phyloP scores from a whole-genome alignment of 805 yeast species.

The Vanderwaltozyma yarrowii region DNA sequence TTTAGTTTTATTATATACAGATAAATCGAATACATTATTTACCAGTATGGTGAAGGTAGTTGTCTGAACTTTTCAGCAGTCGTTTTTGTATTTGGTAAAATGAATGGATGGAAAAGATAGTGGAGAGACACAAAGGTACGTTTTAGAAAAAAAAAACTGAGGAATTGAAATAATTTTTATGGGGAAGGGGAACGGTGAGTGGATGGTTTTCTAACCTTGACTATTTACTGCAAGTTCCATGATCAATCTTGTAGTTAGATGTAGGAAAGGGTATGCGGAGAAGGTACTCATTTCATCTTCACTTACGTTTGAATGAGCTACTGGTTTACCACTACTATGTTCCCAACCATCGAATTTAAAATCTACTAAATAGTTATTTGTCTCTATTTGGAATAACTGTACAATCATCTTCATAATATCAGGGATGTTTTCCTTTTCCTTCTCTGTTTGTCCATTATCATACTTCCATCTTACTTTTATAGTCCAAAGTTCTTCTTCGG shows the following conservation, averaged over 20 bases:
- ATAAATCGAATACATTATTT: no score
- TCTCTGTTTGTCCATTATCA: slow-evolving; percentile 26
- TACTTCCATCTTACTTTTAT: slow-evolving; percentile 92
- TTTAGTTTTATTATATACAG: no score
- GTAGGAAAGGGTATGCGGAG: slow-evolving; percentile 90
- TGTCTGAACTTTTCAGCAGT: no score
- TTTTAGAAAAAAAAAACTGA: no score
- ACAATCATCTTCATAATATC: slow-evolving; percentile 95
- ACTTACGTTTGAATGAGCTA: slow-evolving; percentile 17
- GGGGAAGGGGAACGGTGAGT: no score
- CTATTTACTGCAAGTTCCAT: slow-evolving; percentile 98
- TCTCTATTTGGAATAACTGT: slow-evolving; percentile 90
- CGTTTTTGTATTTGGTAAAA: no score
- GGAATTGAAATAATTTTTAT: no score
- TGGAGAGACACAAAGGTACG: no score
- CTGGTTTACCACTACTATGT: slow-evolving; percentile 30
- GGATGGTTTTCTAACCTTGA: slow-evolving; percentile 31
- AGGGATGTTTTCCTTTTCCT: slow-evolving; percentile 34
- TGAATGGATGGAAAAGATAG: no score
- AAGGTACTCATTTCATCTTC: slow-evolving; percentile 81
- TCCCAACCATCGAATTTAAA: slow-evolving; percentile 99
- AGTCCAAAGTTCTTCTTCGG: slow-evolving; percentile 93
- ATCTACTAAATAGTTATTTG: slow-evolving; percentile 90
- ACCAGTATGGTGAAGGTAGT: no score
- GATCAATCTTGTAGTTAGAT: slow-evolving; percentile 81